Evolutionary conservation across 2,329 filamentous ascomycete genomes (phyloP), one percentile per base, ranked within the genome.

Genomic region (Colletotrichum plurivorum): DNA sequence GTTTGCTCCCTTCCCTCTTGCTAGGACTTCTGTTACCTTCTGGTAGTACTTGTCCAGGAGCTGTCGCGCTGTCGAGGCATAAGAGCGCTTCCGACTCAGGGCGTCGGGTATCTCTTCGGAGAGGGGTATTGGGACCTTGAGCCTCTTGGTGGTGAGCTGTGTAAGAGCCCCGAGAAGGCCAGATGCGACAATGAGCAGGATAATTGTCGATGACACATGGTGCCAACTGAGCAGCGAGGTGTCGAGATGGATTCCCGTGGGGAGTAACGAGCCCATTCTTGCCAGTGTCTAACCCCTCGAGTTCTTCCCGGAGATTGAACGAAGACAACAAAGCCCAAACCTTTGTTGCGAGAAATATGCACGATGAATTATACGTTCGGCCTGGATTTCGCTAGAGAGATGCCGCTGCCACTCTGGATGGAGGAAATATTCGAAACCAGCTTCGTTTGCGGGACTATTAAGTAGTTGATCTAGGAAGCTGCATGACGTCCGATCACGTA

Each of bases 51-150:
- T 57, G 13, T 31, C 22, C 22, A 57, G 39, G 12, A 57, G 39
- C 22, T 46, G 41, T n/a, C 39, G 41, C 1, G 54, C 27, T 18
- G 7, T 43, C 41, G 54, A 18, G 20, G 15, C 54, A 15, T 57
- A 57, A 7, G 39, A 41, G 1, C 59, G 59, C n/a, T 53, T 62
- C 18, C 59, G 52, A 12, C 16, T 53, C 15, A 62, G 16, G 2
- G 43, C 22, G 7, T 62, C 59, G n/a, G 59, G 45, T 1, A 62
- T 41, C 16, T 54, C 59, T 39, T 62, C 54, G 16, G 49, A 16
- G 18, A 54, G 39, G 12, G 59, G 59, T 31, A 53, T 62, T 15
- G 59, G 49, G 16, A 62, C 59, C 5, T 62, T 62, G 0, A 62
- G 39, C 20, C 59, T 53, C 4, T 48, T 36, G 6, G 36, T 62